Evolutionary conservation across 2,329 filamentous ascomycete genomes (phyloP).

Genomic region (Beauveria scarabaeidicola): DNA sequence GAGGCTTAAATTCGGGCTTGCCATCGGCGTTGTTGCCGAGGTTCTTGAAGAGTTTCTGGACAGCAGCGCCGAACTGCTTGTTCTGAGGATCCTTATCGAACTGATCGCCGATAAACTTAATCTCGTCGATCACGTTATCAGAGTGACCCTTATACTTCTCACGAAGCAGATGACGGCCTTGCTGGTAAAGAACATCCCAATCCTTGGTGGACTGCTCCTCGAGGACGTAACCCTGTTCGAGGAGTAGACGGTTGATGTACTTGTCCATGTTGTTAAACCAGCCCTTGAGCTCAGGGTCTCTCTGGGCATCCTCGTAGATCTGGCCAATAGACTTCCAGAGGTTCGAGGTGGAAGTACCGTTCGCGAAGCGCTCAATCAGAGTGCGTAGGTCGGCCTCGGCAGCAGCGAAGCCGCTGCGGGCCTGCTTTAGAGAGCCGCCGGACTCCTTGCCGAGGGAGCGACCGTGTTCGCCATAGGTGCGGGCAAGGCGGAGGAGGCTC

Average conservation of each 20-base stretch:
- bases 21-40: slow-evolving; percentile 82
- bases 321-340: slow-evolving; percentile 76
- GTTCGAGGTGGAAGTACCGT: slow-evolving; percentile 82
- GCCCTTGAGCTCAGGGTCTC: slow-evolving; percentile 72
- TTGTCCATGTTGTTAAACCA: slow-evolving; percentile 78
- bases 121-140: slow-evolving; percentile 76
- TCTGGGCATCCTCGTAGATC: slow-evolving; percentile 80
- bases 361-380: slow-evolving; percentile 90
- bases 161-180: slow-evolving; percentile 77
- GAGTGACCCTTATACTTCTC: slow-evolving; percentile 83
- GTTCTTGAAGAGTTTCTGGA: slow-evolving; percentile 78
- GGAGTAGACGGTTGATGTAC: slow-evolving; percentile 74
- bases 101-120: slow-evolving; percentile 82
- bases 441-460: slow-evolving; percentile 56
- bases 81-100: slow-evolving; percentile 87
- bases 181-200: slow-evolving; percentile 79
- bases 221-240: slow-evolving; percentile 86
- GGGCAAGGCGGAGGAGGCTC: slow-evolving; percentile 74
- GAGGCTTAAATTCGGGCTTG: slow-evolving; percentile 83
- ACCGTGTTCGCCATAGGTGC: slow-evolving; percentile 73
- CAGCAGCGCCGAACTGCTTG: slow-evolving; percentile 63
- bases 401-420: slow-evolving; percentile 56
- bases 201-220: slow-evolving; percentile 70
- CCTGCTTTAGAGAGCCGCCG: slow-evolving; percentile 62
- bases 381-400: slow-evolving; percentile 73